Evolutionary conservation across 2,329 filamentous ascomycete species (phyloP), one percentile per base, ranked within the genome.

Genomic region (Claviceps purpurea): DNA sequence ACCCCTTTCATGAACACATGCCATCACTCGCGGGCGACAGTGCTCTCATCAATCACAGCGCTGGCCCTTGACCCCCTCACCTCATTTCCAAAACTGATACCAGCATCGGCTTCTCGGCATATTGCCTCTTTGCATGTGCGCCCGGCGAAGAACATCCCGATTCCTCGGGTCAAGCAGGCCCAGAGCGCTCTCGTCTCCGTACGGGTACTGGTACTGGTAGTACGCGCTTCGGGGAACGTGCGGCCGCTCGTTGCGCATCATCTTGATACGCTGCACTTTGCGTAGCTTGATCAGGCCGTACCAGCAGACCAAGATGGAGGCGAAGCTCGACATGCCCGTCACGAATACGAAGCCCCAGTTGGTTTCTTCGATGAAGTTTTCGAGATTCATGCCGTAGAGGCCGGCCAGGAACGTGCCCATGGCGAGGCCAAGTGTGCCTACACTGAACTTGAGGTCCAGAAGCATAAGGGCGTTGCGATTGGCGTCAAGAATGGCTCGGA

Each of bases 381-480:
- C 94, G 57, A 98, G 74, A 72, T 98, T 98, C 90, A 97, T 97
- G 60, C 93, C 93, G 75, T 97, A 98, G n/a, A 98, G 81, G n/a
- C 90, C 90, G 8, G 93, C 94, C 61, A 96, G 78, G 64, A 97
- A 94, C 49, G 93, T 96, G 52, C 93, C 93, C 64, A 90, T 89
- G 51, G 89, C 91, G 47, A 97, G 81, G n/a, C 90, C 89, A 4
- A 98, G 79, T 1, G 93, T 97, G 53, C 89, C 88, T 55, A 98
- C 90, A 64, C 87, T 93, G 71, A 97, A 95, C 65, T 95, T 95
- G 60, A 98, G 82, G 57, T 97, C 93, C 37, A 97, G 79, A 18
- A 98, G 77, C 93, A 98, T 98, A 58, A 98, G 86, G 8, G 89
- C 87, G 72, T 98, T 98, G 59, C 93, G 90, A 66, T 98, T 98